Evolutionary conservation across 257 asterid genomes (phyloP), one percentile per base, ranked within the genome.

Genomic region (Gentiana macrophylla): DNA sequence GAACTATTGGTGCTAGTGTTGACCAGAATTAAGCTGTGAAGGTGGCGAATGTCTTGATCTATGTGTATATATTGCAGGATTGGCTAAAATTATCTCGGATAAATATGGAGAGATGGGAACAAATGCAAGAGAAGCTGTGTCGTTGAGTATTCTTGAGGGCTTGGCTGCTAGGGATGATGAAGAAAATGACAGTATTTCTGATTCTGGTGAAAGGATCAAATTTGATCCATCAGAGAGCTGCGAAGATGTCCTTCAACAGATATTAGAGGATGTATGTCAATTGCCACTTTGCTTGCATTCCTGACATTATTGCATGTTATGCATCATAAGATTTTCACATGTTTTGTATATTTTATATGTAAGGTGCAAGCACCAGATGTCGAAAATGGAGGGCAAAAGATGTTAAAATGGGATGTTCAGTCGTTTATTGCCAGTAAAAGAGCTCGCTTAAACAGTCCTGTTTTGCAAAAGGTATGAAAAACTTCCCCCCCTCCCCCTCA

Each of bases 341-440:
- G 65, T 63, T 60, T 63, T 15, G 24, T 15, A 15, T 15, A 38
- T 35, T 37, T 3, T 59, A 34, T 53, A 36, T 57, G 37, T 62
- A 41, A 80, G 93, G 43, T 62, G 36, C 62, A 79, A 48, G 58
- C 70, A 11, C 57, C 61, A 57, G 53, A 74, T 61, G 43, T 68
- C 61, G 72, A 66, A 53, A 41, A 60, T 49, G 68, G 63, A 74
- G 76, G 65, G 53, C 62, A 67, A 37, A 75, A 75, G 60, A 67
- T 72, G 76, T 56, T 49, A 58, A 75, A 77, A 58, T 77, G 83
- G 86, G 92, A 82, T 67, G 34, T 82, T 61, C 69, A 60, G 65
- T 53, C 95, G 53, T 82, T 78, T 68, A 68, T 76, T 58, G 57
- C 13, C 55, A 73, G 66, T 41, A 86, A 83, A 69, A 83, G 80